Evolutionary conservation across 202 grass and related monocot species (phyloP).

Genomic region (Carex arenaria): DNA sequence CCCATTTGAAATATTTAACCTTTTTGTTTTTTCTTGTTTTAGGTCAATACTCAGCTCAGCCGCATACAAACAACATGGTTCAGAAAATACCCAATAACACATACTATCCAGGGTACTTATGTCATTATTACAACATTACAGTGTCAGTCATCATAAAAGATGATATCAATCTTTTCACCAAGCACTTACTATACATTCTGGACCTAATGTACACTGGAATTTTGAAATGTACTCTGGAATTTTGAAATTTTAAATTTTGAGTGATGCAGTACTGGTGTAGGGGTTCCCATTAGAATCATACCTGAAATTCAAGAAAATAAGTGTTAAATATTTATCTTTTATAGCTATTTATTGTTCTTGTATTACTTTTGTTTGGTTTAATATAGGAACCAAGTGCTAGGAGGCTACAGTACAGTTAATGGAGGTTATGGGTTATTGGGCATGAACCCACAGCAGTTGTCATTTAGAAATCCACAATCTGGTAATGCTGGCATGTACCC

Average conservation of each 20-base stretch:
- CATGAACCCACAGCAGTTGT: conserved; percentile 23
- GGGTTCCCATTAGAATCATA: not conserved
- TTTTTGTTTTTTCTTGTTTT: not conserved
- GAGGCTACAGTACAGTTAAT: conserved; percentile 18
- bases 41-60: conserved; percentile 36
- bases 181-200: not conserved
- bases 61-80: conserved; percentile 24
- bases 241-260: not conserved
- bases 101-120: conserved; percentile 27
- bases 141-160: not conserved
- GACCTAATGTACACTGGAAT: not conserved
- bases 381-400: conserved; percentile 31
- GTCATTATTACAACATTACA: not conserved
- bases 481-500: conserved; percentile 12
- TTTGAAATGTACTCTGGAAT: not conserved
- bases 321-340: not conserved
- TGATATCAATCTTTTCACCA: not conserved
- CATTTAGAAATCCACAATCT: conserved; percentile 28
- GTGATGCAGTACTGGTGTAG: not conserved
- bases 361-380: not conserved
- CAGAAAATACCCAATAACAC: conserved; percentile 30
- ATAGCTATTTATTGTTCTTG: too few species aligned
- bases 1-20: not conserved
- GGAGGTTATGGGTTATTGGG: conserved; percentile 22
- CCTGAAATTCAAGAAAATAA: not conserved